Base-by-base conservation (phyloP, 73 alveolate genomes). In the Blepharisma stoltei region DNA sequence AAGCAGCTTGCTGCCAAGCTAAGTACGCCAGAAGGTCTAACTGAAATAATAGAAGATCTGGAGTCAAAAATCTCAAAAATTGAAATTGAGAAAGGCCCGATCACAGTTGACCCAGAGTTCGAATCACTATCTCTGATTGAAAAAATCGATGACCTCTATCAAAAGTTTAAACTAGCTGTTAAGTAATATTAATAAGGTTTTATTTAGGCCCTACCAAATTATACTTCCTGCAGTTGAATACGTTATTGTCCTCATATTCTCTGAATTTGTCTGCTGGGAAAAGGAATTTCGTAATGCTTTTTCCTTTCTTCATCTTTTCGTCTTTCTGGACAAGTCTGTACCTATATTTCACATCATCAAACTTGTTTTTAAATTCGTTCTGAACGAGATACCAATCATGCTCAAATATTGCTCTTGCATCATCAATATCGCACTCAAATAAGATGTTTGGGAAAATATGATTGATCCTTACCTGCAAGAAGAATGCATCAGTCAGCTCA, bases 401-500 rank as follows among this genome's bases (percentile, higher is more conserved):
- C 14, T 25, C 43, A 25, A 69, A 69, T 7, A 69, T 69, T 14
- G 1, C 5, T 1, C n/a, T 9, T 14, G 60, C 21, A 43, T 69
- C 79, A 18, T 69, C 65, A 69, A 69, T 69, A 69, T 69, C 79
- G 27, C 79, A 69, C 27, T 46, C 55, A 46, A 69, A 69, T 8
- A 18, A 44, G 11, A 21, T 53, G 45, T 69, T 18, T 18, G 67
- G 55, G 41, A 69, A 69, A n/a, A 44, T n/a, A 69, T 69, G 79
- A 44, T 46, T 44, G 43, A 69, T 21, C 4, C 65, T 46, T 9
- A 69, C 79, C 27, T 69, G 67, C 32, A 69, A 46, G 60, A 69
- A 69, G 5, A 69, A 69, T 43, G n/a, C 21, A 43, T 69, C 79
- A 46, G 65, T 44, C 14, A 69, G 55, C 41, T 69, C 79, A 43